These are phyloP conservation scores for Volvariella volvacea DNA, from an alignment of 1,284 basidiomycete genomes.

Conservation along the genomic window DNA sequence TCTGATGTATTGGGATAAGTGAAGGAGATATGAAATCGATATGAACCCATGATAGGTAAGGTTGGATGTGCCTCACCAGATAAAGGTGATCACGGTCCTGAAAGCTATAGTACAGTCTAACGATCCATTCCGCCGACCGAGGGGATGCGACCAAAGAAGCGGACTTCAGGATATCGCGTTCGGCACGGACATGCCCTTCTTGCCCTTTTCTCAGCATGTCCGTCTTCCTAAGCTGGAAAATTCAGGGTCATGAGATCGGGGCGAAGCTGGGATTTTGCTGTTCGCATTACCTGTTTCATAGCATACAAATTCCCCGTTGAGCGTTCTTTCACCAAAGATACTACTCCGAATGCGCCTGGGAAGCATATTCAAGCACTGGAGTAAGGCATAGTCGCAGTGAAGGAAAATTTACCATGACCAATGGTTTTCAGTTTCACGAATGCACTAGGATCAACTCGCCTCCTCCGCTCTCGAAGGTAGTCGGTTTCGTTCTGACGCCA, in stretches of 20 bases:
- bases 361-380: constrained; percentile 18
- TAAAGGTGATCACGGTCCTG: constrained; percentile 92
- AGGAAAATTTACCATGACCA: constrained; percentile 67
- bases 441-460: constrained; percentile 76
- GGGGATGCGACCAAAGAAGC: constrained; percentile 67
- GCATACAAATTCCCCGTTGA: constrained; percentile 80
- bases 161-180: constrained; percentile 82
- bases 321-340: constrained; percentile 84
- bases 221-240: constrained; percentile 76
- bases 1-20: constrained; percentile 39
- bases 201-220: constrained; percentile 99
- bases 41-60: constrained; percentile 28
- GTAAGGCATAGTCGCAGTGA: constrained; percentile 11
- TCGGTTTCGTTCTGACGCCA: constrained; percentile 88
- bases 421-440: constrained; percentile 93
- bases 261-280: constrained; percentile 9
- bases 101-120: constrained; percentile 87
- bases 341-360: constrained; percentile 91
- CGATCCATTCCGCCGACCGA: constrained; percentile 85
- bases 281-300: constrained; percentile 83
- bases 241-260: constrained; percentile 9
- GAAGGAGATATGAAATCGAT: constrained; percentile 46
- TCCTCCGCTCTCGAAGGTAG: constrained; percentile 79
- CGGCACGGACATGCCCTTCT: constrained; percentile 91
- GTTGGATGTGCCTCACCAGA: constrained; percentile 51